Percentiles rank a stretch among this genome's conserved stretches.
phyloP scores from a whole-genome alignment of 768 basidiomycete genomes.

The Termitomyces bulborhizus region DNA sequence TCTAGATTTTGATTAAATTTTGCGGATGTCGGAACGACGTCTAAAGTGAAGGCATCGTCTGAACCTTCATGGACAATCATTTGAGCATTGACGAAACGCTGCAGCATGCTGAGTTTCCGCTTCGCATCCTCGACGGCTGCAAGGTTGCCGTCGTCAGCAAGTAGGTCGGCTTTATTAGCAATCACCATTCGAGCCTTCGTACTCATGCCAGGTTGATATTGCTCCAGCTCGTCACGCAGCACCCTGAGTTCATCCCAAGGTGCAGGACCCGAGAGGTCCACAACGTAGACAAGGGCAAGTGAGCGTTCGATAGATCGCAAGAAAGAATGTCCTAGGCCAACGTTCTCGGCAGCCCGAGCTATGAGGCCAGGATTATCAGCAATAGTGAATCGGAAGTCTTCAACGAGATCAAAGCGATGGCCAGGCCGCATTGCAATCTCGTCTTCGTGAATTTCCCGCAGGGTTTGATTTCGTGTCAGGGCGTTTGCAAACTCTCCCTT shows the following conservation, averaged over 20 bases:
- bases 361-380: slow-evolving; percentile 97
- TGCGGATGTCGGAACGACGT: slow-evolving; percentile 79
- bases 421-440: slow-evolving; percentile 25
- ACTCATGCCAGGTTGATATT: slow-evolving; percentile 75
- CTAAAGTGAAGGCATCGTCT: slow-evolving; percentile 32
- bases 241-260: slow-evolving; percentile 76
- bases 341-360: slow-evolving; percentile 75
- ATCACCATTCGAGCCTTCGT: slow-evolving; percentile 73
- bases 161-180: slow-evolving; percentile 92
- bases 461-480: slow-evolving; percentile 42
- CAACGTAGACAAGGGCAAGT: slow-evolving; percentile 84
- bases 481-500: slow-evolving; percentile 47
- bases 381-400: slow-evolving; percentile 87
- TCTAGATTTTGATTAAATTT: slow-evolving; percentile 81
- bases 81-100: slow-evolving; percentile 47
- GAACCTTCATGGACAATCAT: slow-evolving; percentile 25
- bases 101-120: slow-evolving; percentile 48
- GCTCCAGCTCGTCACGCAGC: slow-evolving; percentile 78
- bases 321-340: slow-evolving; percentile 93
- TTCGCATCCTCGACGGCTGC: slow-evolving; percentile 46
- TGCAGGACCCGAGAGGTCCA: slow-evolving; percentile 70
- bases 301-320: slow-evolving; percentile 90
- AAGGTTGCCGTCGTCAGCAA: slow-evolving; percentile 47
- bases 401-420: slow-evolving; percentile 53
- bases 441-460: slow-evolving; percentile 12